Evolutionary conservation across 352 stramenopile genomes (phyloP), one percentile per base, ranked within the genome.

Genomic region (Phytopythium cucurbitacearum): DNA sequence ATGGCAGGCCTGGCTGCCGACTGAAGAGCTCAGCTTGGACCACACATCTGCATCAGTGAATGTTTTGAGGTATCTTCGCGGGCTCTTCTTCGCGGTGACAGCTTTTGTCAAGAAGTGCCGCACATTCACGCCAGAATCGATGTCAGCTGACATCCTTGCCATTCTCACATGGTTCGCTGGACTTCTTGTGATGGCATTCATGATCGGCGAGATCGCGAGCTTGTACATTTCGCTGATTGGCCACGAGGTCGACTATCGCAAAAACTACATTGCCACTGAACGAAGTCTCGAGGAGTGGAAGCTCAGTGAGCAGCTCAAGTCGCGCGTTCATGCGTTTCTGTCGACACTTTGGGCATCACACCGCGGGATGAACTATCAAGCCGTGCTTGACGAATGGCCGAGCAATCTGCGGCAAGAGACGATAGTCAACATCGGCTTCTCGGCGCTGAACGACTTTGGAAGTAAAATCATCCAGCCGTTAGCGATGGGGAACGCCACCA

Each of bases 141-240:
- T 65, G 16, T 50, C 28, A 1, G 59, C 75, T 8, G 59, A 71
- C 39, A 57, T 73, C 2, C 87, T 89, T 43, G 71, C 75, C 10
- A 74, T 85, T 48, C n/a, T 64, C 3, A 62, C 81, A 13, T 86
- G 71, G 51, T 87, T 87, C 48, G 38, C 65, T 4, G 72, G 79
- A 0, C 45, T 81, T 1, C 62, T 89, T 12, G 62, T 71, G 1
- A 86, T 85, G 70, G 73, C 71, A 2, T 89, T 87, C 58, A 81
- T 87, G 65, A 87, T 87, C 48, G 74, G 79, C 5, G 76, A 89
- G 40, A 75, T 86, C 37, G 76, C 79, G 2, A 83, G 67, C 36
- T 54, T 89, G 35, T 87, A 83, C 59, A 85, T 89, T 41, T 87
- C 73, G 7, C 80, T 63, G 15, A 89, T 86, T 21, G 59, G 69